Conservation (phyloP, 352 stramenopile genomes). For the Pythium insidiosum region DNA sequence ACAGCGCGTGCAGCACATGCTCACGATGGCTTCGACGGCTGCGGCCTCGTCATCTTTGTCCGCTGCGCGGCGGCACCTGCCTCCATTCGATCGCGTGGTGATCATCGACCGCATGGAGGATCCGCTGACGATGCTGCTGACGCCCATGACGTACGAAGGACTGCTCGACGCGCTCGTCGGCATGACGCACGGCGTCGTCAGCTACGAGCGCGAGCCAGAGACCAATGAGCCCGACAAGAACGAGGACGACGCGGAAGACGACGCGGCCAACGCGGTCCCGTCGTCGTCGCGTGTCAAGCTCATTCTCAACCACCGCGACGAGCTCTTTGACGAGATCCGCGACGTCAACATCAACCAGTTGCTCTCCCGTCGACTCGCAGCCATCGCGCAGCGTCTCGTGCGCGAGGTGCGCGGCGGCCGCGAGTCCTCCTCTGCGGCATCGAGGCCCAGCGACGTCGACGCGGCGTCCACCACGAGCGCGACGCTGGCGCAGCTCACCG, state of each 20-base stretch:
- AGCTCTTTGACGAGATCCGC: constrained; percentile 61
- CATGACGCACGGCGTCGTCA: constrained; percentile 66
- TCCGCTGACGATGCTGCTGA: constrained; percentile 72
- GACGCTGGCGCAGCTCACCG: constrained; percentile 35
- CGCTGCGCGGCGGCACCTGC: no score
- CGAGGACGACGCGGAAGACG: background rate
- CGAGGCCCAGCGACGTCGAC: background rate
- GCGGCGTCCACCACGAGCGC: background rate
- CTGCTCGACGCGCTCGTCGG: constrained; percentile 63
- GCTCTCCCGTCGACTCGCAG: constrained; percentile 34
- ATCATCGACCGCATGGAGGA: constrained; percentile 76
- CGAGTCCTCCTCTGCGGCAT: background rate
- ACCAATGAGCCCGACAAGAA: constrained; percentile 3
- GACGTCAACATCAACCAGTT: constrained; percentile 78
- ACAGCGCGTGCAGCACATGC: constrained; percentile 45
- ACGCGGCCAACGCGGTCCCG: background rate
- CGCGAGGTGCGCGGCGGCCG: constrained; percentile 29
- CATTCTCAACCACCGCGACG: constrained; percentile 59
- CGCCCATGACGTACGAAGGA: constrained; percentile 80
- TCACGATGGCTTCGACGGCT: constrained; percentile 25
- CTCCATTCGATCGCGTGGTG: constrained; percentile 60
- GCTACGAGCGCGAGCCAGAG: constrained; percentile 31
- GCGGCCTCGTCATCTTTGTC: no score
- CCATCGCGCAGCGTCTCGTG: constrained; percentile 47
- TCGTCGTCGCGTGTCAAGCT: constrained; percentile 28